Evolutionary conservation across 2,329 filamentous ascomycete species (phyloP), one percentile per base, ranked within the genome.

Genomic region (Lasiodiplodia theobromae): DNA sequence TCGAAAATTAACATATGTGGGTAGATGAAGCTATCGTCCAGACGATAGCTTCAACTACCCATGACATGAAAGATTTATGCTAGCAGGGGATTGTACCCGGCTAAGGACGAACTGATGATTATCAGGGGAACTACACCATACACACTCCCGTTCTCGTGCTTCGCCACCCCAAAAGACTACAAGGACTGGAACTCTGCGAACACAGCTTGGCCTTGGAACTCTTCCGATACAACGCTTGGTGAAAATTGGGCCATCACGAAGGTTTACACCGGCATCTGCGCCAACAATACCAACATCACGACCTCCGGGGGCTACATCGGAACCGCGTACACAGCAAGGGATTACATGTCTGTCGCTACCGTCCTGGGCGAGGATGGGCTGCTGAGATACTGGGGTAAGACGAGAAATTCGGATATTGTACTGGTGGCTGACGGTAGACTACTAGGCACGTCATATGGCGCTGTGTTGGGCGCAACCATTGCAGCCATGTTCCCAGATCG

Each of bases 291-390:
- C 12, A 71, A 78, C 16, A 71, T n/a, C 12, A 57, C 53, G 16
- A 38, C 78, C 3, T 80, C 72, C 0, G 82, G 77, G 1, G 65
- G 68, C 5, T 71, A 81, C 10, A 72, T 85, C 4, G 82, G 84
- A 18, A 85, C 82, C 0, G 80, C 81, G 0, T 85, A 82, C 69
- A 76, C 78, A 0, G 83, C 79, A 0, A 73, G 83, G 38, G 84
- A 86, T 68, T 75, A 85, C 70, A 80, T 84, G 68, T 66, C 72
- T 4, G 79, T 86, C 62, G 80, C 81, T 0, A 82, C 85, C 62
- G 81, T 82, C 1, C 71, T 84, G 2, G 75, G 70, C 1, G 82
- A 82, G 53, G 81, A 83, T 68, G 80, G 79, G 47, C 70, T 84
- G 2, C 47, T 51, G 23, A 34, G 60, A 28, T 52, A 25, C 10